Conservation (phyloP, 2,329 filamentous ascomycete species). For the Chaetoscypha palmicola region DNA sequence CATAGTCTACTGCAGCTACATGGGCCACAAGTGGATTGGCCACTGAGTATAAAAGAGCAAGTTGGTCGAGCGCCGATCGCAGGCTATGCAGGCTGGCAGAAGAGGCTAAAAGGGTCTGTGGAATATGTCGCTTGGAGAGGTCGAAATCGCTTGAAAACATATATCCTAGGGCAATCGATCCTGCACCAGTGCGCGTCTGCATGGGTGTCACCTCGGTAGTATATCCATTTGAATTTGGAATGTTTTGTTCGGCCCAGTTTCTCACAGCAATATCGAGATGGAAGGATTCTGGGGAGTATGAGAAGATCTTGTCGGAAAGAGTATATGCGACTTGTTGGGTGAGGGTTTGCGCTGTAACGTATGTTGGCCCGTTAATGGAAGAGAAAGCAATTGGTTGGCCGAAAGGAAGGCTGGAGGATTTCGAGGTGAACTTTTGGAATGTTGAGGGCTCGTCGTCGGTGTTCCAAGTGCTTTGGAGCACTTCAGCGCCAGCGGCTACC, state of each 20-base stretch:
- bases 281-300: slow-evolving; percentile 90
- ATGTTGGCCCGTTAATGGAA: slow-evolving; percentile 77
- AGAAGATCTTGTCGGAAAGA: slow-evolving; percentile 94
- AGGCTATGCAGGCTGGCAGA: slow-evolving; percentile 76
- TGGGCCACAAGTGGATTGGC: slow-evolving; percentile 91
- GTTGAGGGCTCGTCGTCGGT: slow-evolving; percentile 19
- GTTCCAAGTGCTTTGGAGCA: slow-evolving; percentile 29
- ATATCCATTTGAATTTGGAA: slow-evolving; percentile 77
- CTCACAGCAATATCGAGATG: slow-evolving; percentile 80
- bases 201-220: slow-evolving; percentile 70
- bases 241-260: slow-evolving; percentile 62
- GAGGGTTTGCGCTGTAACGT: slow-evolving; percentile 85
- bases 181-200: slow-evolving; percentile 83
- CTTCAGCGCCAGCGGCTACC: slow-evolving; percentile 24
- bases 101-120: slow-evolving; percentile 83
- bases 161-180: slow-evolving; percentile 87
- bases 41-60: slow-evolving; percentile 83
- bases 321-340: slow-evolving; percentile 95
- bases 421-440: slow-evolving; percentile 25
- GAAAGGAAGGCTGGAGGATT: slow-evolving; percentile 49
- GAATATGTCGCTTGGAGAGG: slow-evolving; percentile 79
- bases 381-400: slow-evolving; percentile 47
- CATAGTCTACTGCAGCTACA: slow-evolving; percentile 84
- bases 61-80: slow-evolving; percentile 79
- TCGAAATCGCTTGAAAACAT: slow-evolving; percentile 98